Conservation (phyloP, 179 eudicot species). For the Beta corolliflora region DNA sequence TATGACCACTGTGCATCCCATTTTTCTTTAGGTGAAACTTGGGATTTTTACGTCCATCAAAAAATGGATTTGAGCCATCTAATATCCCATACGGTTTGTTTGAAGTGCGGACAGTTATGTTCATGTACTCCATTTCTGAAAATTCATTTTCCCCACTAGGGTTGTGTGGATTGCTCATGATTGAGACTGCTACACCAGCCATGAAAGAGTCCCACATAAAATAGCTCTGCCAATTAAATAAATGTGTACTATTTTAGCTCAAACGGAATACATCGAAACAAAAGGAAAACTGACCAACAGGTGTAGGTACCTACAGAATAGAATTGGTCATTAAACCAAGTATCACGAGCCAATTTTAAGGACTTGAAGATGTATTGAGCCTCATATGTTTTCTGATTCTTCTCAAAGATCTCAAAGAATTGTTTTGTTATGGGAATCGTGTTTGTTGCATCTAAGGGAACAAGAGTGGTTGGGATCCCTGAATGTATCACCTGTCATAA, state of each 20-base stretch:
- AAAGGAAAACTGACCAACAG: neutral
- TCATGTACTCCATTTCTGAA: conserved; percentile 75
- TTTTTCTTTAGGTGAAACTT: conserved; percentile 49
- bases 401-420: conserved; percentile 61
- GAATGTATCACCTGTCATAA: conserved; percentile 75
- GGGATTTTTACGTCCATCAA: conserved; percentile 48
- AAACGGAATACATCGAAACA: neutral
- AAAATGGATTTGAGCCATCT: conserved; percentile 82
- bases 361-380: conserved; percentile 75
- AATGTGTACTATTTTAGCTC: no score
- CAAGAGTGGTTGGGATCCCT: conserved; percentile 77
- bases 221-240: conserved; percentile 48
- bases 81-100: conserved; percentile 74
- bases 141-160: conserved; percentile 64
- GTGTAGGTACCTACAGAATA: conserved; percentile 42
- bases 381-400: conserved; percentile 69
- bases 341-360: conserved; percentile 63
- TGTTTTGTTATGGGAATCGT: conserved; percentile 63
- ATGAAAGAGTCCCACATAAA: conserved; percentile 89
- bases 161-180: conserved; percentile 51
- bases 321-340: conserved; percentile 61
- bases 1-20: conserved; percentile 92
- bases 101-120: conserved; percentile 78
- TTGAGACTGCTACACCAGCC: conserved; percentile 77
- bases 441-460: conserved; percentile 87